Evolutionary conservation across 192 early-diverging fungal genomes (phyloP), one percentile per base, ranked within the genome.

Genomic region (Linnemannia schmuckeri): DNA sequence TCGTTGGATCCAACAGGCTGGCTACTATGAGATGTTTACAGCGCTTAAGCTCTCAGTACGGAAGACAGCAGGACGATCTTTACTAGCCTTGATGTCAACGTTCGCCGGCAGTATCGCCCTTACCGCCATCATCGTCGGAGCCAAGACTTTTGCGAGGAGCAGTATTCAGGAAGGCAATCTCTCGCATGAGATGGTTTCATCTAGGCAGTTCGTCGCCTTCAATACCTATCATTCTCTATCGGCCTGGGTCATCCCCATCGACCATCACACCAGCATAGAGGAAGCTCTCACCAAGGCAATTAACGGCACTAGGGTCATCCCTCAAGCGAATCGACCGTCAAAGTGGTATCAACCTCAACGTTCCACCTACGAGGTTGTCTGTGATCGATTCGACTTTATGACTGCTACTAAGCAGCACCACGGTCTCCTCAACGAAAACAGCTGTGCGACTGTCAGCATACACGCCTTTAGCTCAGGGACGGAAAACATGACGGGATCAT

Each of bases 1-100:
- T 66, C 75, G 75, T 44, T 76, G 75, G 75, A 63, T 63, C 30
- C 52, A 76, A 8, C 75, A 76, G 38, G 75, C 57, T 20, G 75
- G 75, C 52, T 54, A 54, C 52, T 20, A 20, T 0, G 52, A 54
- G 52, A 54, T 54, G 52, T 13, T 54, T 17, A 54, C 10, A 5
- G 55, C 30, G 4, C 6, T 63, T 13, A 35, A 38, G 42, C 22
- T 6, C 42, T 76, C 75, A 24, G 15, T 6, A n/a, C 10, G 57
- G 9, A 30, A 30, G 33, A 27, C 13, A 17, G 17, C 20, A 37
- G 38, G 33, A 40, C 15, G 24, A 9, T 35, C 57, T 6, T 76
- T 76, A 4, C 10, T 41, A 4, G 57, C n/a, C 55, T 76, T 76
- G 35, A 7, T 63, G 5, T 2, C 40, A 22, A 76, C 75, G 30